Evolutionary conservation across 1,139 yeast genomes (phyloP).

Genomic region (Taphrina betulina): DNA sequence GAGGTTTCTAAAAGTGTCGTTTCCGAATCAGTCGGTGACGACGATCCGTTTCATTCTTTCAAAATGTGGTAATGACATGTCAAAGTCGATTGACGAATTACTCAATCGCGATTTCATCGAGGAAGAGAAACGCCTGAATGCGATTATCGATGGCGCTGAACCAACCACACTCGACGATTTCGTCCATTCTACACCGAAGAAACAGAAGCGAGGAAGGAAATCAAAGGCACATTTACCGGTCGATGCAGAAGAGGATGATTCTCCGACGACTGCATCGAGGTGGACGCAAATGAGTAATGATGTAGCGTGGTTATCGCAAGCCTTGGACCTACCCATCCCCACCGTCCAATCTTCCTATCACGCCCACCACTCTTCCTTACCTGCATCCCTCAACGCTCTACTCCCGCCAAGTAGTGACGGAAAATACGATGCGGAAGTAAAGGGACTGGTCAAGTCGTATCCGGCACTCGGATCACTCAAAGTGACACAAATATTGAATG

Average conservation of each 20-base stretch:
- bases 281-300: conserved; percentile 29
- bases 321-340: neutral
- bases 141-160: conserved; percentile 9
- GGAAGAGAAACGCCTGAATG: conserved; percentile 14
- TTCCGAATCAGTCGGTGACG: conserved; percentile 16
- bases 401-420: neutral
- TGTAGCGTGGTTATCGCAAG: conserved; percentile 19
- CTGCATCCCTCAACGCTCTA: conserved; percentile 24
- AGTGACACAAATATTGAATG: neutral
- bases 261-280: conserved; percentile 5
- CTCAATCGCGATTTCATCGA: conserved; percentile 32
- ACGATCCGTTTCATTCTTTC: conserved; percentile 28
- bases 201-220: conserved; percentile 13
- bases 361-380: conserved; percentile 17
- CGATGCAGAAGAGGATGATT: conserved; percentile 1
- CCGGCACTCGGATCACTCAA: conserved; percentile 1
- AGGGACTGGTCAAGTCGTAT: conserved; percentile 4
- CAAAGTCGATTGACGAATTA: conserved; percentile 32
- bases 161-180: conserved; percentile 15
- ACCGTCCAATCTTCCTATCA: conserved; percentile 22
- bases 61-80: conserved; percentile 30
- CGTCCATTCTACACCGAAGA: neutral
- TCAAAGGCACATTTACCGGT: neutral
- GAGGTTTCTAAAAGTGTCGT: conserved; percentile 29
- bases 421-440: conserved; percentile 8